Base-by-base conservation (phyloP, 176 grass and related monocot species). In the Oryza glaberrima region DNA sequence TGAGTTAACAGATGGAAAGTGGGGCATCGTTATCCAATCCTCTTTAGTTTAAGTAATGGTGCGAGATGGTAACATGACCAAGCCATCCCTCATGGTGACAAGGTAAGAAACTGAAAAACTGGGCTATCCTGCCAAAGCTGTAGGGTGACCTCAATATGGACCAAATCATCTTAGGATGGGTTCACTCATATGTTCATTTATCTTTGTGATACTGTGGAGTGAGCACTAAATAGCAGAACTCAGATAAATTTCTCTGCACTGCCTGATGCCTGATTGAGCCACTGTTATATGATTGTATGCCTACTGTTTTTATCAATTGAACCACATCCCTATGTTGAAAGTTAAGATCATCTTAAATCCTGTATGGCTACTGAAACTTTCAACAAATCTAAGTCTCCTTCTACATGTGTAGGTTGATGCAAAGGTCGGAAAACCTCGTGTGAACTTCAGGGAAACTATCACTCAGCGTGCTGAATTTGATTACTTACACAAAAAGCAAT, bases 401-500 rank as follows among this genome's bases (percentile, higher is more conserved):
- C 78, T 79, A 70, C 77, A 60, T 76, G 40, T 65, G 17, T 77
- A 95, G 90, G 93, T 95, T 56, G 90, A 95, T 67, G 90, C 93
- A 66, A 92, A 92, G 77, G 93, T 95, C 64, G 93, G 93, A 43
- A 98, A 94, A 85, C 96, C 96, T 87, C 89, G 91, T 76, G 96
- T 98, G 56, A 98, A 98, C 51, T 96, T 98, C 63, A 93, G 91
- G 76, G 96, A 98, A 86, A 95, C 96, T 60, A 89, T 98, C 63
- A 98, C 91, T 56, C 96, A 94, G 68, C 89, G 93, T 17, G 80
- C 93, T 79, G 88, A 92, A 66, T 98, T 98, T 78, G 96, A 98
- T 90, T 98, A 98, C 82, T 79, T 98, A 72, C 96, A 98, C 89
- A 98, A 98, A 90, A 98, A 98, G 65, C 93, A 95, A 92, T 94